Evolutionary conservation across 2,329 filamentous ascomycete species (phyloP).

Genomic region (Zelopaecilomyces penicillatus): DNA sequence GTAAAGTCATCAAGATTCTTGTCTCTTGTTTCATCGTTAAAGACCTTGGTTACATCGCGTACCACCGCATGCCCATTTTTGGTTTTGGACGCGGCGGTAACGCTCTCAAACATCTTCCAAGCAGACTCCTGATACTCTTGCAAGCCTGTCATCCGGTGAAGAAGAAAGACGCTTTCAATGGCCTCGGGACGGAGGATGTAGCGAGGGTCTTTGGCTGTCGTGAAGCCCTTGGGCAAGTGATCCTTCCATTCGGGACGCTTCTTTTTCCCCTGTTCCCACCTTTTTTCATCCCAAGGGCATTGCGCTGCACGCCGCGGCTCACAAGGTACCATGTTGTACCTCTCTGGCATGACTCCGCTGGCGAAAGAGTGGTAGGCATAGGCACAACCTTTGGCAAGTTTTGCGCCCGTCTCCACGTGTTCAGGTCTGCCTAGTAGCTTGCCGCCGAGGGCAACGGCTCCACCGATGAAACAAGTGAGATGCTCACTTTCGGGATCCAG

Average conservation of each 20-base stretch:
- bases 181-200: slow-evolving; percentile 68
- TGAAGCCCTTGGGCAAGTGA: slow-evolving; percentile 44
- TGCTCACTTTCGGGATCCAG: slow-evolving; percentile 32
- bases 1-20: slow-evolving; percentile 50
- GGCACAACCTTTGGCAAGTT: slow-evolving; percentile 43
- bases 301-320: slow-evolving; percentile 17
- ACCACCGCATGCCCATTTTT: slow-evolving; percentile 54
- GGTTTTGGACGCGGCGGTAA: slow-evolving; percentile 50
- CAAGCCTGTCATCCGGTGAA: slow-evolving; percentile 65
- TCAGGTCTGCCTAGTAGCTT: slow-evolving; percentile 32
- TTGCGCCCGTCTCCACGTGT: slow-evolving; percentile 35
- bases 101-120: slow-evolving; percentile 62
- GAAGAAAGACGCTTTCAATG: slow-evolving; percentile 71
- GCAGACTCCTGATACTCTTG: slow-evolving; percentile 55
- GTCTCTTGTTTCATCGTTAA: slow-evolving; percentile 19
- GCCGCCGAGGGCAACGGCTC: slow-evolving; percentile 41
- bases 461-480: slow-evolving; percentile 43
- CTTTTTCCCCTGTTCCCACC: slow-evolving; percentile 47
- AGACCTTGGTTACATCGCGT: slow-evolving; percentile 42
- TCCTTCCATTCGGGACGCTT: slow-evolving; percentile 11
- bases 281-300: slow-evolving; percentile 24
- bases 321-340: slow-evolving; percentile 35
- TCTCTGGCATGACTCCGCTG: slow-evolving; percentile 46
- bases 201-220: slow-evolving; percentile 42
- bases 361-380: slow-evolving; percentile 40